phyloP scores from a whole-genome alignment of 345 rosid species.

The Salix arbutifolia region DNA sequence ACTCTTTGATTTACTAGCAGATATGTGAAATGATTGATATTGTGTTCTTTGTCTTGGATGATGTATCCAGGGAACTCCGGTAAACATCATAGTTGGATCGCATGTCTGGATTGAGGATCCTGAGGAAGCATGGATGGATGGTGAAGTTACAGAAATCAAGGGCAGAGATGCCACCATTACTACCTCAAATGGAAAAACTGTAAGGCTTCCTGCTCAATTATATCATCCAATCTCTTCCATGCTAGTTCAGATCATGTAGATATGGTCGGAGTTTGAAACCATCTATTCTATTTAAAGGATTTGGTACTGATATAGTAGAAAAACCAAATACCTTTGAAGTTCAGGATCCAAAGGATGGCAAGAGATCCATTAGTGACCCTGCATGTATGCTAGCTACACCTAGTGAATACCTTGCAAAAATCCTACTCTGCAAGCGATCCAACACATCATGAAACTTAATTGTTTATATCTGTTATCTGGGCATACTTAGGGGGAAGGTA shows the following conservation, averaged over 20 bases:
- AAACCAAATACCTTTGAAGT: background rate
- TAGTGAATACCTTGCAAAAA: background rate
- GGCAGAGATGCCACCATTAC: slow-evolving; percentile 41
- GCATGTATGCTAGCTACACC: background rate
- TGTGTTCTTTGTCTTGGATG: slow-evolving; percentile 7
- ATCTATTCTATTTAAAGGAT: background rate
- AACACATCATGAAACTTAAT: background rate
- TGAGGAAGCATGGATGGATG: slow-evolving; percentile 54
- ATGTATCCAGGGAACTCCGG: slow-evolving; percentile 46
- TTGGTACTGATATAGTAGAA: background rate
- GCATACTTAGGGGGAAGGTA: no score
- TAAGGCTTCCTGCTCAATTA: slow-evolving; percentile 12
- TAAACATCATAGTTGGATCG: slow-evolving; percentile 54
- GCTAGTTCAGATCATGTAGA: background rate
- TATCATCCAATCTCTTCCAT: background rate
- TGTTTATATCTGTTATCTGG: background rate
- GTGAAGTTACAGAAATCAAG: slow-evolving; percentile 48
- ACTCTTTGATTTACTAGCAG: background rate
- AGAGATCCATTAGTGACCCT: background rate
- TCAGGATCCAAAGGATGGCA: background rate
- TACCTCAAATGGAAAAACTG: slow-evolving; percentile 38
- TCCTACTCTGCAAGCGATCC: background rate
- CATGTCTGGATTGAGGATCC: slow-evolving; percentile 61
- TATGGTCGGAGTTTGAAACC: background rate
- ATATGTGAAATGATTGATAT: background rate